These are phyloP conservation scores for Jasminum sambac DNA, from an alignment of 257 asterid species.

Conservation along the genomic window DNA sequence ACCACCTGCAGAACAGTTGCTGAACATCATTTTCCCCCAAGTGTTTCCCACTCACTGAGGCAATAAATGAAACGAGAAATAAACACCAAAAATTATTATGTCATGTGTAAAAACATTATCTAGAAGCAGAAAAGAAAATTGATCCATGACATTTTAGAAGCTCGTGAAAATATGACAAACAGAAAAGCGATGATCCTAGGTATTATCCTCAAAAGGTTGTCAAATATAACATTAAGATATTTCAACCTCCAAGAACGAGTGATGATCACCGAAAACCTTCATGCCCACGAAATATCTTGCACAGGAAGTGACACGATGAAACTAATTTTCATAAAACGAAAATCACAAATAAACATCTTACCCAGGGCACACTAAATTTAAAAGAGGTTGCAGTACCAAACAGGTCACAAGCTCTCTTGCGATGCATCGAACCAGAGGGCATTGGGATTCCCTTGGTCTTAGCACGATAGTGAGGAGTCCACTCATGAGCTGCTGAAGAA, in stretches of 20 bases:
- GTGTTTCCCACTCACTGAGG: not conserved
- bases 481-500: conserved; percentile 79
- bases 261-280: conserved; percentile 4
- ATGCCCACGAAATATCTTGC: not conserved
- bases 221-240: not conserved
- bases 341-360: conserved; percentile 43
- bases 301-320: not conserved
- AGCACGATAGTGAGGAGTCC: conserved; percentile 75
- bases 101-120: not conserved
- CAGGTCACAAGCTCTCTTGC: conserved; percentile 83
- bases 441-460: conserved; percentile 77
- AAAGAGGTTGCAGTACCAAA: conserved; percentile 79
- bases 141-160: not conserved
- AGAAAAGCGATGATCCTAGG: not conserved
- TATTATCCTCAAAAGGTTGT: not conserved
- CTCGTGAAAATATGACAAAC: not conserved
- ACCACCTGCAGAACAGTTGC: not conserved
- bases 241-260: not conserved
- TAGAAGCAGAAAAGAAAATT: not conserved
- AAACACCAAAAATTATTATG: not conserved
- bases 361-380: conserved; percentile 81
- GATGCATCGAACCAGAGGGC: conserved; percentile 82
- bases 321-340: conserved; percentile 15
- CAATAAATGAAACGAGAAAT: not conserved
- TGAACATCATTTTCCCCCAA: not conserved